These are phyloP conservation scores for Cenchrus purpureus DNA, from an alignment of 176 grass and related monocot species.

Conservation along the genomic window DNA sequence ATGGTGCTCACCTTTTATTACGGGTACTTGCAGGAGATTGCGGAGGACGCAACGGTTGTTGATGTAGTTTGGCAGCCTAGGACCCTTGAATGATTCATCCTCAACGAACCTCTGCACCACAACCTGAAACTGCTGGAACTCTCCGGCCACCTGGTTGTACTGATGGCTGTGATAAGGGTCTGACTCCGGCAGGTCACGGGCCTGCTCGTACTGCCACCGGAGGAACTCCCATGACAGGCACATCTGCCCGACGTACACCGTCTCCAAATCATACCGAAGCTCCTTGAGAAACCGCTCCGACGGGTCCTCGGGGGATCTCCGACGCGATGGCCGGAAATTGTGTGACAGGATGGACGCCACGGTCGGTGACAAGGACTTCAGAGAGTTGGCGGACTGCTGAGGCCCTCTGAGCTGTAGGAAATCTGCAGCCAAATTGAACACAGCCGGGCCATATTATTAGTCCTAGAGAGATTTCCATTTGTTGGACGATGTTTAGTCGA, in stretches of 20 bases:
- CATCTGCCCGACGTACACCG: constrained; percentile 89
- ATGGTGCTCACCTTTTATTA: constrained; percentile 71
- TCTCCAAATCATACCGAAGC: constrained; percentile 79
- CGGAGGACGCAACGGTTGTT: constrained; percentile 74
- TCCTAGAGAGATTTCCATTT: not conserved
- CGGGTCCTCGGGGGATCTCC: constrained; percentile 55
- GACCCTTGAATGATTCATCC: constrained; percentile 85
- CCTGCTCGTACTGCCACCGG: constrained; percentile 94
- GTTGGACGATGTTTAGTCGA: constrained; percentile 14
- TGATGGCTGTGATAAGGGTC: constrained; percentile 77
- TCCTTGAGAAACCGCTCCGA: constrained; percentile 81
- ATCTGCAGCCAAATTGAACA: constrained; percentile 49
- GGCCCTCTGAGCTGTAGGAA: constrained; percentile 84
- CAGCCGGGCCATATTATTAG: constrained; percentile 12
- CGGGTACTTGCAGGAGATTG: constrained; percentile 83
- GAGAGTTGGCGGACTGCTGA: constrained; percentile 51
- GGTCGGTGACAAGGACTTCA: constrained; percentile 67
- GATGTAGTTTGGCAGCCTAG: constrained; percentile 88
- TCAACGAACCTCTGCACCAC: constrained; percentile 83
- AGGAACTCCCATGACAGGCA: constrained; percentile 98
- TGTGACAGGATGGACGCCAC: constrained; percentile 75
- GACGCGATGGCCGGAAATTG: constrained; percentile 55
- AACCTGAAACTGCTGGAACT: constrained; percentile 98
- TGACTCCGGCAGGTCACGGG: constrained; percentile 66
- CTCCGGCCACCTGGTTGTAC: constrained; percentile 83